Base-by-base conservation (phyloP, 1,139 yeast species). In the Citeromyces hawaiiensis region DNA sequence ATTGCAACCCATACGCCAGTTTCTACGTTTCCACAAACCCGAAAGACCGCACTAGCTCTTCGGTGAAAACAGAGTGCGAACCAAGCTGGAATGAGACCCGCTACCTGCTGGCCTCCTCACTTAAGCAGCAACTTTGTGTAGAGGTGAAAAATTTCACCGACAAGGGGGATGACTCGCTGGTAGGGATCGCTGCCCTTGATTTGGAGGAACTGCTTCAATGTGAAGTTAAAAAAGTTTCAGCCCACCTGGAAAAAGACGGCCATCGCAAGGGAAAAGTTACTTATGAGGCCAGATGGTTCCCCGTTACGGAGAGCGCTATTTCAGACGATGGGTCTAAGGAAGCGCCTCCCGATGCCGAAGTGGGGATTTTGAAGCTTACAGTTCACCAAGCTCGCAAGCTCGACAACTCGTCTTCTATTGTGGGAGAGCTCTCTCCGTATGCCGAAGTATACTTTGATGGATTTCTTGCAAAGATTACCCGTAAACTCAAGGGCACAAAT, bases 301-400 rank as follows among this genome's bases (percentile, higher is more conserved):
- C 86, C 15, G 70, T 73, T 14, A 52, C 73, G 43, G 62, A 64
- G 38, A 70, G 72, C 40, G 57, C 59, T 44, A 59, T 52, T 9
- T 60, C 69, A 48, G 71, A 65, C 36, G 77, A 71, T 48, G 77
- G 78, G 38, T 57, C 68, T 13, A 67, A 63, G 46, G 71, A 66
- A 45, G 64, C 61, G 50, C 60, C 48, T 53, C 72, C 67, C n/a
- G 81, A 75, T 42, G 57, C 76, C 6, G 83, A 79, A 50, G 73
- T 75, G 41, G 93, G 91, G 62, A 75, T 82, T 43, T 62, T 80
- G 59, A 81, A 79, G 52, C 57, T 91, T 41, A 72, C 74, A 18
- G 65, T 91, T 42, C 80, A 81, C 48, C 80, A 78, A 49, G 91
- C 87, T 37, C 72, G 72, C 47, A 73, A 77, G 43, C 68, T 91